These are phyloP conservation scores for Xeromyces bisporus DNA, from an alignment of 495 filamentous ascomycete genomes.

Conservation along the genomic window DNA sequence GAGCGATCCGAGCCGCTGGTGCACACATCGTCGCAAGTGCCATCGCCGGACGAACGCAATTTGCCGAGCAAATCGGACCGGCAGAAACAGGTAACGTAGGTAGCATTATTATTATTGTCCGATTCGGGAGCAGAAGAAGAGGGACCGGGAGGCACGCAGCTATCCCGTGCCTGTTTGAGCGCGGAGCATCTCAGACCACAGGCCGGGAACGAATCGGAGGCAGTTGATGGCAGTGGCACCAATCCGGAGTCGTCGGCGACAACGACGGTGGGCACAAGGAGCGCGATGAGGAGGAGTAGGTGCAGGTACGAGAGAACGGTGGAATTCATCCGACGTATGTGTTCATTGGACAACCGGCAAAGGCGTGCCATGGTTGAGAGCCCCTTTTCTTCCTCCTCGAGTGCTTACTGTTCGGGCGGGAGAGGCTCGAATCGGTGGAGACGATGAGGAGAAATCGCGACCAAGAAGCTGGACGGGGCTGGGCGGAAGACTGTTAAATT, in stretches of 20 bases:
- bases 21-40: conserved; percentile 22
- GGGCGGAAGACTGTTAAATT: too few species aligned
- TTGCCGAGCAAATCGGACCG: conserved; percentile 24
- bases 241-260: conserved; percentile 10
- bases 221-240: conserved; percentile 12
- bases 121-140: conserved; percentile 22
- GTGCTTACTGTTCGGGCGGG: too few species aligned
- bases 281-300: conserved; percentile 1
- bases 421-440: too few species aligned
- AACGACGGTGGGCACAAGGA: conserved; percentile 8
- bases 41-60: conserved; percentile 18
- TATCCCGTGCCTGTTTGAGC: conserved; percentile 27
- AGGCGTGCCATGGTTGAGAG: too few species aligned
- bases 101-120: conserved; percentile 12
- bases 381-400: too few species aligned
- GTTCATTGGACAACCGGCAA: too few species aligned
- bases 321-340: too few species aligned
- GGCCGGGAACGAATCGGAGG: conserved; percentile 26
- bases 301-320: background rate
- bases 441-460: too few species aligned
- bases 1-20: conserved; percentile 17
- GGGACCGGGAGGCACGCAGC: conserved; percentile 23
- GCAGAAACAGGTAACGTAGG: conserved; percentile 40
- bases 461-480: too few species aligned
- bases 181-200: conserved; percentile 32